Conservation (phyloP, 345 rosid genomes). For the Citrus sp. region DNA sequence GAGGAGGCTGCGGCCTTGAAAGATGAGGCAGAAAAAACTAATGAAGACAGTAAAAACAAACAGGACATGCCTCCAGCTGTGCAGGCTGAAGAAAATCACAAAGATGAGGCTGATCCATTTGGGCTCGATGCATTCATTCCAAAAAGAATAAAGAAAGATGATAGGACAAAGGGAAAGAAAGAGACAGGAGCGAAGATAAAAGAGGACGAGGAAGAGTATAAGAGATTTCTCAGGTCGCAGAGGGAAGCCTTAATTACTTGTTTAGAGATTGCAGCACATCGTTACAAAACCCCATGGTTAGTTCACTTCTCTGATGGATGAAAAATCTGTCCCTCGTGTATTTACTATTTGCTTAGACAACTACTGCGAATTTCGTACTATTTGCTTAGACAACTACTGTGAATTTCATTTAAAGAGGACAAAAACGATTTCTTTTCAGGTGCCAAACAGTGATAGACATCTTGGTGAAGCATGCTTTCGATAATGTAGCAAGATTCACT, state of each 20-base stretch:
- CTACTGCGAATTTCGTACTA: not conserved
- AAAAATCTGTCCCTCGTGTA: not conserved
- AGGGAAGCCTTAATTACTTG: slow-evolving; percentile 84
- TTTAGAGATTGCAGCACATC: slow-evolving; percentile 88
- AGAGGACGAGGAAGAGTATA: slow-evolving; percentile 56
- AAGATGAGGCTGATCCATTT: slow-evolving; percentile 78
- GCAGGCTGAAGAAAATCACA: slow-evolving; percentile 33
- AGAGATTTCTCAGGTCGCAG: slow-evolving; percentile 63
- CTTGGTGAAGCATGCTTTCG: slow-evolving; percentile 88
- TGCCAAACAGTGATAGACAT: slow-evolving; percentile 97
- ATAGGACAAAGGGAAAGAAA: slow-evolving; percentile 53
- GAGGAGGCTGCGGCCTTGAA: slow-evolving; percentile 76
- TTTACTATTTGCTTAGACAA: not conserved
- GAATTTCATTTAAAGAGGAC: not conserved
- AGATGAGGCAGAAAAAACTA: slow-evolving; percentile 34
- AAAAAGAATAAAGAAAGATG: slow-evolving; percentile 51
- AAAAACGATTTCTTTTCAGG: slow-evolving; percentile 38
- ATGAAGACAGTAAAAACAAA: slow-evolving; percentile 27
- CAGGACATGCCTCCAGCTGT: slow-evolving; percentile 26
- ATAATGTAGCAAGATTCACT: slow-evolving; percentile 76
- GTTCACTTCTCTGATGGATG: not conserved
- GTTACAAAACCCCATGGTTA: slow-evolving; percentile 87
- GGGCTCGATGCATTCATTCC: slow-evolving; percentile 83
- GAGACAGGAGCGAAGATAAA: slow-evolving; percentile 32
- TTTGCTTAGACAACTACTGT: not conserved